A percentile compares a stretch with the other conserved stretches of the same genome.
Evolutionary conservation across 495 filamentous ascomycete species (phyloP).

Genomic region (Arthonia radiata): DNA sequence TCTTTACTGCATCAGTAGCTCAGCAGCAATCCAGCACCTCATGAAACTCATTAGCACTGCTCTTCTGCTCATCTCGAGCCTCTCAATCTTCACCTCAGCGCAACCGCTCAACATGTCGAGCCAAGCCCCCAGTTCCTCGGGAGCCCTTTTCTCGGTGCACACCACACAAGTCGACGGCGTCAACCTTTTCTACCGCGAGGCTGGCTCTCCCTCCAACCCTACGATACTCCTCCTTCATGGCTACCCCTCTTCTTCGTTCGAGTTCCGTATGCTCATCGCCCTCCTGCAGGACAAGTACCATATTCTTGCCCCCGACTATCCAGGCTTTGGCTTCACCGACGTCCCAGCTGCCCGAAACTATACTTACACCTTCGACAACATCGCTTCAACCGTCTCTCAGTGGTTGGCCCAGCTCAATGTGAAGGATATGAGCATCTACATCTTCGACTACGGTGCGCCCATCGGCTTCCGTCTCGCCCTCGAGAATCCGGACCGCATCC

Average conservation of each 20-base stretch:
- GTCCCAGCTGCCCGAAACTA: conserved; percentile 16
- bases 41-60: no score
- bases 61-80: no score
- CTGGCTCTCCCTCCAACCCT: conserved; percentile 18
- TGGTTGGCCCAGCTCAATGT: conserved; percentile 24
- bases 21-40: no score
- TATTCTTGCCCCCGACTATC: conserved; percentile 35
- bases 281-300: conserved; percentile 25
- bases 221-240: conserved; percentile 36
- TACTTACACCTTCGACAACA: conserved; percentile 24
- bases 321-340: conserved; percentile 34
- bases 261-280: conserved; percentile 36
- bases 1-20: no score
- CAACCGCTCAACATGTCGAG: no score
- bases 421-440: conserved; percentile 27
- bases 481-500: conserved; percentile 18
- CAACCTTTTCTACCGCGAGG: conserved; percentile 18
- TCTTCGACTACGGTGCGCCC: conserved; percentile 45
- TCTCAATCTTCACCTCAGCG: no score
- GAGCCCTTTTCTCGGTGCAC: no score
- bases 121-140: no score
- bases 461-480: conserved; percentile 29
- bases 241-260: conserved; percentile 36
- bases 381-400: conserved; percentile 20
- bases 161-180: conserved; percentile 1